A percentile compares a stretch with the other conserved stretches of the same genome.
These are phyloP conservation scores for Chaetomiaceae sp. DNA, from an alignment of 2,329 filamentous ascomycete species.

Conservation along the genomic window DNA sequence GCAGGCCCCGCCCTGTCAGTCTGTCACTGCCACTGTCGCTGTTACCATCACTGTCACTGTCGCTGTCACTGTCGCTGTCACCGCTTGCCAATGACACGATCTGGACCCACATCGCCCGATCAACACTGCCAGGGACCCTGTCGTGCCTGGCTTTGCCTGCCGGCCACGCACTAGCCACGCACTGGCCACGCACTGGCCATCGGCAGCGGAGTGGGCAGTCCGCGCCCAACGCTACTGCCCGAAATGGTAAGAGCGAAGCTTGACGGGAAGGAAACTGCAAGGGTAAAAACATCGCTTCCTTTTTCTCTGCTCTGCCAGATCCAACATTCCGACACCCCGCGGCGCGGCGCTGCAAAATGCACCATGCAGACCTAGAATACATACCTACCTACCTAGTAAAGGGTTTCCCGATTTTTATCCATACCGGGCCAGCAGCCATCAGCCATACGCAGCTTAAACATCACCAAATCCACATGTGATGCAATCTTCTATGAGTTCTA, in stretches of 20 bases:
- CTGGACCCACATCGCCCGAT: conserved; percentile 13
- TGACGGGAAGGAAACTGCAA: conserved; percentile 4
- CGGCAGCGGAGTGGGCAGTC: conserved; percentile 10
- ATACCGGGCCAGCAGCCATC: too few species aligned
- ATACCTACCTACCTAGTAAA: too few species aligned
- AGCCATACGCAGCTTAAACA: too few species aligned
- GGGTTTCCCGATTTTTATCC: too few species aligned
- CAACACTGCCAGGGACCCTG: conserved; percentile 4
- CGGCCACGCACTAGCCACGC: background rate
- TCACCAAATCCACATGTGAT: too few species aligned
- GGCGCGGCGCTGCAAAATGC: conserved; percentile 1
- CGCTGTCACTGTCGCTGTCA: too few species aligned
- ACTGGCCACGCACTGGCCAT: background rate
- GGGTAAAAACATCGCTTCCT: background rate
- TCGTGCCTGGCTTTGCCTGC: conserved; percentile 3
- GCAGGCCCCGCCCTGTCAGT: conserved; percentile 9
- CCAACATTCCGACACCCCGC: conserved; percentile 6
- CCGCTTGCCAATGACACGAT: conserved; percentile 9
- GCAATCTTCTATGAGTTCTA: too few species aligned
- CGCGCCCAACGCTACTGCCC: conserved; percentile 1
- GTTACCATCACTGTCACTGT: too few species aligned
- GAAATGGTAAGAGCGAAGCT: conserved; percentile 12
- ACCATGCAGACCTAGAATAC: too few species aligned
- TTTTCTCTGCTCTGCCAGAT: background rate
- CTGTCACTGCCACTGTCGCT: too few species aligned